Evolutionary conservation across 768 basidiomycete genomes (phyloP), one percentile per base, ranked within the genome.

Genomic region (Lentinula edodes): DNA sequence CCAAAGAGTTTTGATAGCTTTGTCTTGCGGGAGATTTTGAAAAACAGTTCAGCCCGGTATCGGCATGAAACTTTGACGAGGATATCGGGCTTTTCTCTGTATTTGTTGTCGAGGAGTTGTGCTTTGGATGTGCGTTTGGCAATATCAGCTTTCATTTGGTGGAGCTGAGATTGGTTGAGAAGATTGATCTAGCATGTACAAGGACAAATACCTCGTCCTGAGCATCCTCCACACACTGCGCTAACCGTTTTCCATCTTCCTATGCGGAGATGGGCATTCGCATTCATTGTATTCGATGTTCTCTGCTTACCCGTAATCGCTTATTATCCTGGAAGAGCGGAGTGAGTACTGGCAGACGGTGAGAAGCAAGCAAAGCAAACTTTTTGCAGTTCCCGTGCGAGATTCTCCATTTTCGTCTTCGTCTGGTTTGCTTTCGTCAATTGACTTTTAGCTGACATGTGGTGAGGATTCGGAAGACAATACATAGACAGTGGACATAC

Each of bases 21-120:
- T 32, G 90, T 92, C 75, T 93, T 93, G 71, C 93, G 88, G 8
- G 90, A 91, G 65, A 95, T 91, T 74, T 93, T 94, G 84, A 95
- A 95, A 78, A 91, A 93, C 45, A 95, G 81, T 68, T 95, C 92
- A 4, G 92, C 91, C 50, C 93, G 89, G 71, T 93, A 93, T 66
- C 89, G 88, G 73, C 92, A 94, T 54, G 89, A 79, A 65, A 95
- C 91, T 71, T 92, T 93, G 75, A 94, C 86, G 56, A 93, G 88
- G 62, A 94, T 91, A 70, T 95, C 90, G n/a, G 90, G 90, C 80
- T 85, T 86, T 73, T 93, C 91, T 61, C 88, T 86, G 69, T 86
- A 91, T 73, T 92, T 93, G 67, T 82, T 78, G 67, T 92, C 91
- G 67, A 90, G 90, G 35, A 86, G 73, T 72, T 87, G 90, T 51